These are phyloP conservation scores for Myriosclerotinia curreyana DNA, from an alignment of 2,329 filamentous ascomycete species.

Conservation along the genomic window DNA sequence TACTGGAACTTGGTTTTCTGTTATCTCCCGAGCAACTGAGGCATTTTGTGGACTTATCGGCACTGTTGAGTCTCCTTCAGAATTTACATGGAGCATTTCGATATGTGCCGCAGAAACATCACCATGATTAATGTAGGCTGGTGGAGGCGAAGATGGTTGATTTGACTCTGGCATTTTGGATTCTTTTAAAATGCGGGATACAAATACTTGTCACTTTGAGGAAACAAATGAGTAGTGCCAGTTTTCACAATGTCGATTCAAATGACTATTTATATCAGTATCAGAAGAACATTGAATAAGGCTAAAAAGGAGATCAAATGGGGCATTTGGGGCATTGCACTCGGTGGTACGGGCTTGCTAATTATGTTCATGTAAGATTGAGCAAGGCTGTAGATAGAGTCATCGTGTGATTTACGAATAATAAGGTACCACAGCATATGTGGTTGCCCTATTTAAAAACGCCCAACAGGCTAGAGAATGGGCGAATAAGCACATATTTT, in stretches of 20 bases:
- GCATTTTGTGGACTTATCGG: not conserved
- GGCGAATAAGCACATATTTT: not conserved
- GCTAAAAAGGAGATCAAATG: not conserved
- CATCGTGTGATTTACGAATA: not conserved
- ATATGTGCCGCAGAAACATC: not conserved
- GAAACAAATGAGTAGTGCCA: not conserved
- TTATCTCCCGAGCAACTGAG: not conserved
- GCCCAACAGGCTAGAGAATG: too few relatives aligned
- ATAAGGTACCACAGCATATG: not conserved
- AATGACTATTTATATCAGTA: not conserved
- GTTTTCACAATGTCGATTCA: not conserved
- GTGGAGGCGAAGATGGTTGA: not conserved
- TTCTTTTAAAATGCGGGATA: too few relatives aligned
- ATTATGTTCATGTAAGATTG: not conserved
- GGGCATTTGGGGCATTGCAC: slow-evolving; percentile 8
- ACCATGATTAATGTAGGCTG: not conserved
- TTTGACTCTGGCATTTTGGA: not conserved
- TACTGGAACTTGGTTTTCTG: not conserved
- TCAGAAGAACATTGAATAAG: not conserved
- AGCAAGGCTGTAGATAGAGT: not conserved
- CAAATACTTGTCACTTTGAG: not conserved
- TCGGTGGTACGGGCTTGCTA: not conserved
- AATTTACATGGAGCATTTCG: too few relatives aligned
- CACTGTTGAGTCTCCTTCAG: not conserved
- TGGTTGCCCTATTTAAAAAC: not conserved